These are phyloP conservation scores for Penicillium atrosanguineum DNA, from an alignment of 495 filamentous ascomycete genomes.

Conservation along the genomic window DNA sequence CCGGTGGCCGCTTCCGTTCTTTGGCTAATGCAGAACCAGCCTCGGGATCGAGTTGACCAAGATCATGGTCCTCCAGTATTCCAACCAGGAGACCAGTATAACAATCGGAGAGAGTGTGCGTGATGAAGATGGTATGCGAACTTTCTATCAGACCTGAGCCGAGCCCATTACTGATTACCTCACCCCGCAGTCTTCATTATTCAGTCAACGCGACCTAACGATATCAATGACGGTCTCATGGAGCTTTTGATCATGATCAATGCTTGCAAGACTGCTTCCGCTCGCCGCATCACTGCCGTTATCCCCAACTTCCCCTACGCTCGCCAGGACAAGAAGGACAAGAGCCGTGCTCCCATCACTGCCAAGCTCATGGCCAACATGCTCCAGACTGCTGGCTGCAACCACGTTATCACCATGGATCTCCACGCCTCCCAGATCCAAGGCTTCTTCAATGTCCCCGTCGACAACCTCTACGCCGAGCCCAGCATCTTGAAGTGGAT, in stretches of 20 bases:
- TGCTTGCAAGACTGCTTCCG: constrained; percentile 95
- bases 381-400: constrained; percentile 88
- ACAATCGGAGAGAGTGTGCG: constrained; percentile 96
- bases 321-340: constrained; percentile 99
- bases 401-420: constrained; percentile 89
- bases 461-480: constrained; percentile 96
- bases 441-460: constrained; percentile 97
- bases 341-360: constrained; percentile 79
- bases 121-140: constrained; percentile 79
- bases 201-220: constrained; percentile 91
- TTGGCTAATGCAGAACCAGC: constrained; percentile 39
- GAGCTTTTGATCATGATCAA: constrained; percentile 99
- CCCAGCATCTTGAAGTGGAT: constrained; percentile 91
- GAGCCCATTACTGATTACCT: constrained; percentile 13
- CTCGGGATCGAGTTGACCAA: constrained; percentile 92
- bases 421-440: constrained; percentile 62
- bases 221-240: constrained; percentile 99
- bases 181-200: constrained; percentile 76
- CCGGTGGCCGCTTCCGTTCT: not conserved
- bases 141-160: constrained; percentile 1
- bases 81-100: constrained; percentile 96
- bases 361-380: constrained; percentile 97
- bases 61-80: constrained; percentile 92
- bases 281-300: constrained; percentile 85
- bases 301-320: constrained; percentile 98